Evolutionary conservation across 768 basidiomycete species (phyloP).

Genomic region (Hortiboletus flavorubellus): DNA sequence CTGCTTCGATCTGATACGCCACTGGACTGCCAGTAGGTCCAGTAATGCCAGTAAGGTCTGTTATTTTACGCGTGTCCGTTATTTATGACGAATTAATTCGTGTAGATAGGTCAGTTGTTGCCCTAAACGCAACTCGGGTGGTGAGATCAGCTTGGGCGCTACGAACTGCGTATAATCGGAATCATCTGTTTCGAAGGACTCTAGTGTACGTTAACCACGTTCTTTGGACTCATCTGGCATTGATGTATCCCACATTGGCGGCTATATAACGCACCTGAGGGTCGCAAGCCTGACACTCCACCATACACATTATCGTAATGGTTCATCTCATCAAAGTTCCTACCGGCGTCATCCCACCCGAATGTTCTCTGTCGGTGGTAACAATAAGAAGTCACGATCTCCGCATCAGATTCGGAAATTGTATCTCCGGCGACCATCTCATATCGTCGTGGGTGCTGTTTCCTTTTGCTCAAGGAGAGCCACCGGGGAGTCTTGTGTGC

Average conservation of each 20-base stretch:
- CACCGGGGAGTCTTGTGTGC: not conserved
- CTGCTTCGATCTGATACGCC: too few relatives aligned
- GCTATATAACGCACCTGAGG: not conserved
- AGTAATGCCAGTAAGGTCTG: not conserved
- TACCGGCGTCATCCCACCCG: conserved; percentile 11
- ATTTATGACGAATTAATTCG: not conserved
- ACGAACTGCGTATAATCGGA: not conserved
- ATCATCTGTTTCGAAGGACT: not conserved
- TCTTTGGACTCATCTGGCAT: not conserved
- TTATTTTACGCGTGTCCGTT: not conserved
- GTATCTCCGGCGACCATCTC: conserved; percentile 6
- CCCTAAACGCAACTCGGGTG: not conserved
- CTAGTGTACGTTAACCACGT: not conserved
- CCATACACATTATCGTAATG: not conserved
- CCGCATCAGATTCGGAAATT: conserved; percentile 1
- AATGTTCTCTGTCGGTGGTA: not conserved
- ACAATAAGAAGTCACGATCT: not conserved
- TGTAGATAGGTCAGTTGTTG: not conserved
- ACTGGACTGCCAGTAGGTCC: not conserved
- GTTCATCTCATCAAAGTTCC: not conserved
- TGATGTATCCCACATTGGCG: not conserved
- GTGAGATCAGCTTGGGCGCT: not conserved
- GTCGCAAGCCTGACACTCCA: not conserved
- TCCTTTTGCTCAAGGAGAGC: not conserved
- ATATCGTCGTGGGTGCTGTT: not conserved